phyloP scores from a whole-genome alignment of 345 rosid genomes.

The Hibiscus syriacus region DNA sequence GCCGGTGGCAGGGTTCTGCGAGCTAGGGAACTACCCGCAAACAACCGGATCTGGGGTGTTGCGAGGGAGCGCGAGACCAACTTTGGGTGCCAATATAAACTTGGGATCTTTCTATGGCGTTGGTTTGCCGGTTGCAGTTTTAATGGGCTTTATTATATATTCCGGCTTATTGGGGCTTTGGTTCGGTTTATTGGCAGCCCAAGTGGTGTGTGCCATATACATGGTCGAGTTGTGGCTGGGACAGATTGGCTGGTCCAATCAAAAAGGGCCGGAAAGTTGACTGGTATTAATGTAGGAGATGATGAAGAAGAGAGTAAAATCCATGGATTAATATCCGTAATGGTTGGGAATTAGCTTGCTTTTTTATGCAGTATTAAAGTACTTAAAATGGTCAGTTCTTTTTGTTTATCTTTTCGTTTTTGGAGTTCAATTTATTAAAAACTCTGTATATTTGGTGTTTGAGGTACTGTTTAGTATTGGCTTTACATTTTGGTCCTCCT shows the following conservation, averaged over 20 bases:
- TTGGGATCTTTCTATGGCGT: constrained; percentile 42
- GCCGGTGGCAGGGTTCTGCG: constrained; percentile 47
- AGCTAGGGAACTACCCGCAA: constrained; percentile 53
- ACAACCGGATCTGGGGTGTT: constrained; percentile 46
- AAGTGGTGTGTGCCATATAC: constrained; percentile 23
- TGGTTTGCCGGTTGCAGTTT: constrained; percentile 37
- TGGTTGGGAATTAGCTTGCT: constrained; percentile 3
- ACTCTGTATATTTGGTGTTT: neutral
- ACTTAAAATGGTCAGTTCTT: neutral
- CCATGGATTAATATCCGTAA: constrained; percentile 10
- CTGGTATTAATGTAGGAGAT: constrained; percentile 3
- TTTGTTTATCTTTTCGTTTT: neutral
- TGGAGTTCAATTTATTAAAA: neutral
- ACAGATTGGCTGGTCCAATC: constrained; percentile 42
- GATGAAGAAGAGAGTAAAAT: constrained; percentile 14
- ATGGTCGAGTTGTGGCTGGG: constrained; percentile 25
- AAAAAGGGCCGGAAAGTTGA: constrained; percentile 32
- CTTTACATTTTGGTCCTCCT: neutral
- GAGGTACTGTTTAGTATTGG: neutral
- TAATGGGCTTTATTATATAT: constrained; percentile 27
- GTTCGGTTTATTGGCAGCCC: constrained; percentile 41
- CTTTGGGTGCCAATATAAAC: constrained; percentile 40
- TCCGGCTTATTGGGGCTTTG: constrained; percentile 42
- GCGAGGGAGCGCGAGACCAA: constrained; percentile 50
- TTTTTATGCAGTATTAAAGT: too few species aligned